phyloP scores from a whole-genome alignment of 257 asterid genomes.

The Voacanga thouarsii region DNA sequence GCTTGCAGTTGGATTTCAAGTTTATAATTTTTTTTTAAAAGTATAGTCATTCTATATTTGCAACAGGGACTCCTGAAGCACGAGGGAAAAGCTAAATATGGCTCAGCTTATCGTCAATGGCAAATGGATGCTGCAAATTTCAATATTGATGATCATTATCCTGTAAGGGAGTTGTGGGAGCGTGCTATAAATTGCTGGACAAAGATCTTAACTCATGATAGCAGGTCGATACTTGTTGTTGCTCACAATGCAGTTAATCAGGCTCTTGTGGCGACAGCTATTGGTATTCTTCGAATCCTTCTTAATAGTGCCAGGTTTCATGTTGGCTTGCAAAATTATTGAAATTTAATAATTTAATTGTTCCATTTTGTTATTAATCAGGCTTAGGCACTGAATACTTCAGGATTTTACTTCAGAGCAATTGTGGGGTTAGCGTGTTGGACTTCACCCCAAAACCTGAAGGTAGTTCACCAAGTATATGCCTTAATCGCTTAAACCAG shows the following conservation, averaged over 20 bases:
- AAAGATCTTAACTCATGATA: slow-evolving; percentile 64
- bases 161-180: slow-evolving; percentile 88
- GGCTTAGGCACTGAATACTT: slow-evolving; percentile 85
- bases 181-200: slow-evolving; percentile 88
- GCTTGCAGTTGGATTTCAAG: not conserved
- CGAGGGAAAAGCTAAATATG: slow-evolving; percentile 79
- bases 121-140: slow-evolving; percentile 86
- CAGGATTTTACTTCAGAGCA: slow-evolving; percentile 88
- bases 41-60: not conserved
- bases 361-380: slow-evolving; percentile 18
- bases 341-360: not conserved
- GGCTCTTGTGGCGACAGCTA: slow-evolving; percentile 94
- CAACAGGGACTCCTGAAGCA: slow-evolving; percentile 80
- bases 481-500: slow-evolving; percentile 93
- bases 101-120: slow-evolving; percentile 86
- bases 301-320: not conserved
- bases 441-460: slow-evolving; percentile 81
- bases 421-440: slow-evolving; percentile 91
- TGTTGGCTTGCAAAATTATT: not conserved
- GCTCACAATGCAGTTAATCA: slow-evolving; percentile 99
- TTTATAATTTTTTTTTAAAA: not conserved
- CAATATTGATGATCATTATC: slow-evolving; percentile 82
- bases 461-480: slow-evolving; percentile 52
- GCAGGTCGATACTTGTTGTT: slow-evolving; percentile 76
- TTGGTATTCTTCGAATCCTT: slow-evolving; percentile 44